phyloP scores from a whole-genome alignment of 2,329 filamentous ascomycete species.

The Emericellopsis cladophorae region DNA sequence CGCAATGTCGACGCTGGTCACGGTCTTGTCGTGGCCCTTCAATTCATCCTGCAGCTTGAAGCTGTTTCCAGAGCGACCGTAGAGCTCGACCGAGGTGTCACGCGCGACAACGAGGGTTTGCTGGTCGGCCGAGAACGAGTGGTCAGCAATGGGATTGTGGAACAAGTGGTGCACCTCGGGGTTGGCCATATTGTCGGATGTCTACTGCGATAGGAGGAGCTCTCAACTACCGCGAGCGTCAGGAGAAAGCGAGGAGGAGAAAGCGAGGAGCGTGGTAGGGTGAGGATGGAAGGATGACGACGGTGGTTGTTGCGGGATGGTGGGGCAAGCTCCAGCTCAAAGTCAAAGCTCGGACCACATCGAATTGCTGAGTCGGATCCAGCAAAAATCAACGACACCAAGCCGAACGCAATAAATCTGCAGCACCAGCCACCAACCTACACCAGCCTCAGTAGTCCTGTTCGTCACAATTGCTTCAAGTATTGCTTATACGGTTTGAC shows the following conservation, averaged over 20 bases:
- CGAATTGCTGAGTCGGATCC: neutral
- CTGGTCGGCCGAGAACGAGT: constrained; percentile 92
- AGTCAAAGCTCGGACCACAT: neutral
- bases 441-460: no score
- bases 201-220: constrained; percentile 40
- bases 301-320: neutral
- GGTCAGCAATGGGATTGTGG: constrained; percentile 90
- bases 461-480: no score
- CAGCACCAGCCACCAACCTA: no score
- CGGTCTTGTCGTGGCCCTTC: constrained; percentile 92
- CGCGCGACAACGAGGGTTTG: constrained; percentile 80
- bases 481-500: no score
- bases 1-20: constrained; percentile 93
- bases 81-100: constrained; percentile 84
- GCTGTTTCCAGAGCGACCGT: constrained; percentile 56
- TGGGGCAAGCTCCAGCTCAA: neutral
- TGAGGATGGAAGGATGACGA: constrained; percentile 5
- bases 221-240: constrained; percentile 77
- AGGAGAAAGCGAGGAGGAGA: constrained; percentile 7
- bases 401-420: no score
- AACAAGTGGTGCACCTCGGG: constrained; percentile 96
- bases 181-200: constrained; percentile 50
- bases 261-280: constrained; percentile 4
- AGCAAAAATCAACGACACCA: neutral
- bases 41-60: constrained; percentile 86